Conservation (phyloP, 352 stramenopile genomes). For the Globisporangium iwayamae region DNA sequence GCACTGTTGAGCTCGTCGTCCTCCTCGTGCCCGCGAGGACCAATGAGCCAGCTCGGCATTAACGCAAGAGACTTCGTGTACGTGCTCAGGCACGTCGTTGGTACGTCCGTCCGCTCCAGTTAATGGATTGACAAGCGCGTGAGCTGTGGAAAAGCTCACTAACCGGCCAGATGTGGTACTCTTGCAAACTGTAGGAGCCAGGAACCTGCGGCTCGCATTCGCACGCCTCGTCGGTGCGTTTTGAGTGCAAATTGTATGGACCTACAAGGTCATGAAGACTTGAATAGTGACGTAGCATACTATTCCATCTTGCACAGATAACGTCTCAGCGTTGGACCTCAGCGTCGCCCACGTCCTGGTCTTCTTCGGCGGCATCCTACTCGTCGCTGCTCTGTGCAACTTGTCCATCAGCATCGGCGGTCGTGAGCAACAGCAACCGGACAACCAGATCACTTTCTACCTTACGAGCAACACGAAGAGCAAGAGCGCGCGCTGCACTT, state of each 20-base stretch:
- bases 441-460: background rate
- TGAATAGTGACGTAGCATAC: too few species aligned
- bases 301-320: background rate
- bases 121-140: background rate
- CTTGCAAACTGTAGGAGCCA: background rate
- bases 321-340: background rate
- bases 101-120: background rate
- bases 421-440: background rate
- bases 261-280: too few species aligned
- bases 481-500: background rate
- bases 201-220: background rate
- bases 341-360: background rate
- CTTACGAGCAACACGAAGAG: background rate
- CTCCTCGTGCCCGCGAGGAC: background rate
- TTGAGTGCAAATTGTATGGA: too few species aligned
- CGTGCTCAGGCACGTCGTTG: background rate
- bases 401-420: background rate
- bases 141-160: background rate
- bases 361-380: background rate
- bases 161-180: background rate
- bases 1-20: background rate
- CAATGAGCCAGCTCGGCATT: background rate
- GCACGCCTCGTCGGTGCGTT: background rate
- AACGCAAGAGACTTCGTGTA: constrained; percentile 2
- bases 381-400: background rate